These are phyloP conservation scores for Arachis hypogaea DNA, from an alignment of 306 rosid genomes.

Conservation along the genomic window DNA sequence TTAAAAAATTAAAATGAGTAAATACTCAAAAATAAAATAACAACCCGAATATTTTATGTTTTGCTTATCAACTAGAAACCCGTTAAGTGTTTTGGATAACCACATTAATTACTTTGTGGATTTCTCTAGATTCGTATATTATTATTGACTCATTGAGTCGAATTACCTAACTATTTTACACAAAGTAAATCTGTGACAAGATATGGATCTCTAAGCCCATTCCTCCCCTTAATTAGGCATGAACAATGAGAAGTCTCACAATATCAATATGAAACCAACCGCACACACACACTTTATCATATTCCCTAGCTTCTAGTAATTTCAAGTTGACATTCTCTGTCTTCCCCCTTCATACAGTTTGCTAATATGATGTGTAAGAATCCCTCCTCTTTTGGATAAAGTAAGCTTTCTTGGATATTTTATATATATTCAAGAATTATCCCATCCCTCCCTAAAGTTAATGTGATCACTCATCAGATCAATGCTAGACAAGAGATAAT, in stretches of 20 bases:
- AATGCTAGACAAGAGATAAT: too few species aligned
- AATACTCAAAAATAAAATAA: not conserved
- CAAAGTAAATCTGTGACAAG: not conserved
- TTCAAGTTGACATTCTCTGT: constrained; percentile 45
- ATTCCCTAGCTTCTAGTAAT: constrained; percentile 32
- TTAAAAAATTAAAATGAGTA: not conserved
- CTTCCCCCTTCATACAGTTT: constrained; percentile 15
- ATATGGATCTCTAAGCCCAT: not conserved
- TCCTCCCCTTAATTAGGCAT: not conserved
- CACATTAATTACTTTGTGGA: constrained; percentile 3
- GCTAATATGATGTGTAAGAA: constrained; percentile 30
- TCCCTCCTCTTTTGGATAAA: constrained; percentile 16
- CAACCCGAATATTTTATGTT: not conserved
- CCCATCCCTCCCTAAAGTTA: not conserved
- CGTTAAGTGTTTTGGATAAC: constrained; percentile 10
- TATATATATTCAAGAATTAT: constrained; percentile 24
- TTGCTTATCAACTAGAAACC: not conserved
- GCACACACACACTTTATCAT: constrained; percentile 27
- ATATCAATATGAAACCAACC: not conserved
- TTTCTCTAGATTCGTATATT: constrained; percentile 6
- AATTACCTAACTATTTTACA: constrained; percentile 11
- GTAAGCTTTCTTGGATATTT: constrained; percentile 30
- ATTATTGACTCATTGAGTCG: not conserved
- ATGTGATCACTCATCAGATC: constrained; percentile 5
- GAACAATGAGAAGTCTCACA: constrained; percentile 7